A percentile compares a stretch with the other conserved stretches of the same genome.
Conservation (phyloP, 345 rosid genomes). For the Pugionium dolabratum region DNA sequence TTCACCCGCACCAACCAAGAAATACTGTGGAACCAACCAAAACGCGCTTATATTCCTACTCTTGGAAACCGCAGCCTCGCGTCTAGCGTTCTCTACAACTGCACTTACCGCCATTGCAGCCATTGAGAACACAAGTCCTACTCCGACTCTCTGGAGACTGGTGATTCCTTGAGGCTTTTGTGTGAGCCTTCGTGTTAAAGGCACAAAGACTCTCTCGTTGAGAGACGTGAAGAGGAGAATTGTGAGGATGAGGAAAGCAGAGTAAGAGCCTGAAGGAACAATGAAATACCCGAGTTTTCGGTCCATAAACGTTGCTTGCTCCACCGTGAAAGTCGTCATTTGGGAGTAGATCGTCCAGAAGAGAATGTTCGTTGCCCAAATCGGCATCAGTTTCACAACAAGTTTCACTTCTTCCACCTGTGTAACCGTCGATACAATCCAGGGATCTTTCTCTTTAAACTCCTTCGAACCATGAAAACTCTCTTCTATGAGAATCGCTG, state of each 20-base stretch:
- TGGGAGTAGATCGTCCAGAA: conserved; percentile 96
- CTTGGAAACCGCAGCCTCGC: conserved; percentile 40
- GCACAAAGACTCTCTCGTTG: conserved; percentile 75
- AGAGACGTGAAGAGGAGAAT: conserved; percentile 85
- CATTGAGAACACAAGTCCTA: conserved; percentile 66
- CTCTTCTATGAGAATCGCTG: conserved; percentile 52
- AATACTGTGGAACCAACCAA: conserved; percentile 79
- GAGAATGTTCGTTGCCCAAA: conserved; percentile 87
- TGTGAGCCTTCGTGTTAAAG: conserved; percentile 59
- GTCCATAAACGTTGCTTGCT: conserved; percentile 80
- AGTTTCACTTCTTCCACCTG: conserved; percentile 90
- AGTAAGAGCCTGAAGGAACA: conserved; percentile 69
- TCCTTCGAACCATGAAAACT: conserved; percentile 32
- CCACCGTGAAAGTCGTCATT: conserved; percentile 86
- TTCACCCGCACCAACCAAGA: conserved; percentile 87
- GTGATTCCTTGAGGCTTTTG: conserved; percentile 65
- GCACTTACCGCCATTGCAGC: conserved; percentile 74
- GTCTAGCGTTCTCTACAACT: conserved; percentile 55
- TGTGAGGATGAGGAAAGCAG: conserved; percentile 63
- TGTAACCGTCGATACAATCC: conserved; percentile 68
- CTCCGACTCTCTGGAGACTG: conserved; percentile 85
- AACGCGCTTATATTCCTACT: conserved; percentile 56
- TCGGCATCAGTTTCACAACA: conserved; percentile 69
- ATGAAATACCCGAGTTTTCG: conserved; percentile 55
- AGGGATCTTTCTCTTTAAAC: conserved; percentile 44